Evolutionary conservation across 176 grass and related monocot species (phyloP), one percentile per base, ranked within the genome.

Genomic region (Raddia distichophylla): DNA sequence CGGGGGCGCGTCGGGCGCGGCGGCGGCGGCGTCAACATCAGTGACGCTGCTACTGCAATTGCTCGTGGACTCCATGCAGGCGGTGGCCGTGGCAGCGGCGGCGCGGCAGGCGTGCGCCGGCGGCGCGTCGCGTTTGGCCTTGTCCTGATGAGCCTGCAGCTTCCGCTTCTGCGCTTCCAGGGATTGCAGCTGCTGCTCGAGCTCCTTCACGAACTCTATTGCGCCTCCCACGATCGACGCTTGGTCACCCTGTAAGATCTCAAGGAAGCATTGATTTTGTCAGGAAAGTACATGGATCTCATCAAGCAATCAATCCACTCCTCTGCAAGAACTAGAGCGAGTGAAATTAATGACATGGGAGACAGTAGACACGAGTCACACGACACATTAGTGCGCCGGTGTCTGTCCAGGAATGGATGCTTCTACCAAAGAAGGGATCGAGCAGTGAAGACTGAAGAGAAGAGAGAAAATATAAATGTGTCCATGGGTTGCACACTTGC

Each of bases 141-240:
- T 67, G 17, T 56, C 59, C 4, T 87, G 85, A 4, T 62, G 82
- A 18, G 2, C 62, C 27, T 27, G 27, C 43, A 98, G 86, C 46
- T 62, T 63, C 19, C 90, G 88, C 83, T 99, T 93, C 74, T 91
- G 91, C 10, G 84, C 87, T 77, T 99, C 97, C 12, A 99, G 87
- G 0, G 82, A 99, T 73, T 99, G 97, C 0, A 93, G 71, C 76
- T 93, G 89, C 85, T 99, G 97, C 89, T 99, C 97, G 4, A 99
- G 82, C 80, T 96, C 91, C 91, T 96, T 99, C 11, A 99, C 91
- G 84, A 93, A 99, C 60, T 99, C 97, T 54, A 99, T 96, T 5
- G 97, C 97, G 0, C 93, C 97, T 43, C 97, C 97, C 0, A 99
- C 97, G 45, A 96, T 90, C 50, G 97, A 99, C 19, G 97, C 93